Conservation (phyloP, 2,329 filamentous ascomycete genomes). For the Colletotrichum limetticola region DNA sequence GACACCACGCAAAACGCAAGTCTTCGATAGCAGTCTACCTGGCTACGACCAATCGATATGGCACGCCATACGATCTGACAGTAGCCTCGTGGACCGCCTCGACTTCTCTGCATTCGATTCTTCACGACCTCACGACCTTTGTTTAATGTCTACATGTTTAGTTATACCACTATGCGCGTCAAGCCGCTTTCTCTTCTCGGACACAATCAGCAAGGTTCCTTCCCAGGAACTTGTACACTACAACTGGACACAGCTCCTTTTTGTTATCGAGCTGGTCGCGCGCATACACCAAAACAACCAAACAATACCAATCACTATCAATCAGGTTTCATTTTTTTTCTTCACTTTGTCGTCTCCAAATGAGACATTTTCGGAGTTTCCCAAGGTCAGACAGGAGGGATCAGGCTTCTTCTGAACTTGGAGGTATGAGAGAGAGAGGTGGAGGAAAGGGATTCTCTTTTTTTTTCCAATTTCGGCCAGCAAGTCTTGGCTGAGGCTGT, state of each 20-base stretch:
- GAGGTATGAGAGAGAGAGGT: neutral
- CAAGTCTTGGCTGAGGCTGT: slow-evolving; percentile 7
- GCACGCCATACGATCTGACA: slow-evolving; percentile 2
- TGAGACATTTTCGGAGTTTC: slow-evolving; percentile 5
- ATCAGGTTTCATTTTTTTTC: slow-evolving; percentile 5
- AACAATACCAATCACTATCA: slow-evolving; percentile 1
- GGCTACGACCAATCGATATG: neutral
- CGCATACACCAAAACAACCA: slow-evolving; percentile 19
- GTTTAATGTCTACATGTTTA: slow-evolving; percentile 38
- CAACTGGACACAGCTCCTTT: slow-evolving; percentile 9
- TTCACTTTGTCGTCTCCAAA: slow-evolving; percentile 4
- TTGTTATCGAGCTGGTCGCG: slow-evolving; percentile 2
- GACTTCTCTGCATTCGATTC: slow-evolving; percentile 35
- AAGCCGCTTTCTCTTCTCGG: slow-evolving; percentile 35
- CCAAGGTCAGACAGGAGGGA: neutral
- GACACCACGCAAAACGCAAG: neutral
- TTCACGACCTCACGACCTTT: slow-evolving; percentile 39
- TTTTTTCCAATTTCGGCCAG: neutral
- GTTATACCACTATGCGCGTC: slow-evolving; percentile 34
- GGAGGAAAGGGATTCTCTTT: neutral
- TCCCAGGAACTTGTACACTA: slow-evolving; percentile 12
- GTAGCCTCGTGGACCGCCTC: slow-evolving; percentile 13
- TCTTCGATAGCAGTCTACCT: neutral
- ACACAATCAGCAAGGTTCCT: slow-evolving; percentile 27
- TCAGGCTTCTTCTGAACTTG: neutral